These are phyloP conservation scores for Hygrocybe coccinea DNA, from an alignment of 768 basidiomycete species.

Conservation along the genomic window DNA sequence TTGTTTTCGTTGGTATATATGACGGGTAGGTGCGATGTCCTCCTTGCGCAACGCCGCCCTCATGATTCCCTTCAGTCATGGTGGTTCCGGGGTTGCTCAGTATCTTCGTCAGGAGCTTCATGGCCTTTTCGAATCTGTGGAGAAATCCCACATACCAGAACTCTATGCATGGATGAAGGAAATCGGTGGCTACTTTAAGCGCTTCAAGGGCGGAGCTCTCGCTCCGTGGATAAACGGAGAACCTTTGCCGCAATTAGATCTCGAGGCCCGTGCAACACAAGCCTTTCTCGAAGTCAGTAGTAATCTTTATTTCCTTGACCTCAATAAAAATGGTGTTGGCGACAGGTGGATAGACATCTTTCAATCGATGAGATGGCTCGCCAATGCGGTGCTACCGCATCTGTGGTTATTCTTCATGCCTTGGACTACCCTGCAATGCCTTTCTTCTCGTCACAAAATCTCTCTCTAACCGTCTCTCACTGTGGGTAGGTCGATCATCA, in stretches of 20 bases:
- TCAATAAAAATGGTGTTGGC: background rate
- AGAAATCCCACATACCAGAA: conserved; percentile 68
- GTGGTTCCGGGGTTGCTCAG: conserved; percentile 84
- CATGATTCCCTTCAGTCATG: conserved; percentile 57
- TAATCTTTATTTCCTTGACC: background rate
- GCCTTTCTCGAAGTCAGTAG: conserved; percentile 77
- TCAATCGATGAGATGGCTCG: conserved; percentile 65
- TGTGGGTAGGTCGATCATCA: conserved; percentile 59
- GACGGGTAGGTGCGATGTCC: conserved; percentile 60
- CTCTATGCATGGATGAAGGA: conserved; percentile 72
- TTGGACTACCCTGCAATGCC: conserved; percentile 75
- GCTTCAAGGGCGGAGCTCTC: conserved; percentile 78
- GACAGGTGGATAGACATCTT: conserved; percentile 70
- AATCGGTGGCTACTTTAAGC: conserved; percentile 85
- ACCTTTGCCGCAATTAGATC: conserved; percentile 45
- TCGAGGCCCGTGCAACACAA: conserved; percentile 81
- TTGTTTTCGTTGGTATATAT: conserved; percentile 84
- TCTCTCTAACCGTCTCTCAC: conserved; percentile 87
- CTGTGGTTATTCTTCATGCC: conserved; percentile 86
- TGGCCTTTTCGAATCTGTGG: conserved; percentile 72
- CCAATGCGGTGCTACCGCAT: conserved; percentile 85
- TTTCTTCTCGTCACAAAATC: conserved; percentile 72
- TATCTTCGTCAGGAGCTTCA: conserved; percentile 84
- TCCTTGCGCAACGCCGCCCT: background rate
- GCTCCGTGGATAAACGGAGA: conserved; percentile 55